Evolutionary conservation across 495 filamentous ascomycete species (phyloP).

Genomic region (Talaromyces ruber): DNA sequence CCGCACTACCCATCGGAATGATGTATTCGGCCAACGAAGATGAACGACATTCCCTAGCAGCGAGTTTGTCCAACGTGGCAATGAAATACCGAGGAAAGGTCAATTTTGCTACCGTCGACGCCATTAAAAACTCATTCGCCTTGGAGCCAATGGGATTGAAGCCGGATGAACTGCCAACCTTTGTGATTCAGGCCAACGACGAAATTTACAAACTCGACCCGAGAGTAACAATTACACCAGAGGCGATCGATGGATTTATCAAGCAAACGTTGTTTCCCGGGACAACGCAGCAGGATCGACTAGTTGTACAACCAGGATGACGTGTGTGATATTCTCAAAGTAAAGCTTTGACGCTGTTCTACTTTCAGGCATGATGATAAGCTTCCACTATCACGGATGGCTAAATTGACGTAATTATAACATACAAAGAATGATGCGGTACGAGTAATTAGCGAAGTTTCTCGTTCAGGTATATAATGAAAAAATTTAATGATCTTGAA

Average conservation of each 20-base stretch:
- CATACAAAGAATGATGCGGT: background rate
- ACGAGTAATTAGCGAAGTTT: background rate
- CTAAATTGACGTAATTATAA: background rate
- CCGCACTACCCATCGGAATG: background rate
- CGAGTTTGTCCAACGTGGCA: background rate
- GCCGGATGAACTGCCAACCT: background rate
- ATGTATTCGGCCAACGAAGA: background rate
- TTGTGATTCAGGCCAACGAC: background rate
- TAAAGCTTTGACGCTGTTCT: background rate
- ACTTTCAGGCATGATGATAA: background rate
- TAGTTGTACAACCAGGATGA: background rate
- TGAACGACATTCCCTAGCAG: background rate
- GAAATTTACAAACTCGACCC: background rate
- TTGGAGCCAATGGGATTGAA: background rate
- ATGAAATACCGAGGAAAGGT: background rate
- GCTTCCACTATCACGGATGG: background rate
- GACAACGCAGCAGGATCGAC: background rate
- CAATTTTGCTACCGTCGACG: conserved; percentile 1
- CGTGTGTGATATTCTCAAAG: background rate
- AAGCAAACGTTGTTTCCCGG: background rate
- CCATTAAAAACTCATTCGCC: background rate
- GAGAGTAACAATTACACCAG: background rate
- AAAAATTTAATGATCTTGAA: background rate
- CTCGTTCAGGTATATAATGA: background rate
- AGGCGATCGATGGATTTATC: background rate